Evolutionary conservation across 768 basidiomycete genomes (phyloP).

Genomic region (Hygrophorus russula): DNA sequence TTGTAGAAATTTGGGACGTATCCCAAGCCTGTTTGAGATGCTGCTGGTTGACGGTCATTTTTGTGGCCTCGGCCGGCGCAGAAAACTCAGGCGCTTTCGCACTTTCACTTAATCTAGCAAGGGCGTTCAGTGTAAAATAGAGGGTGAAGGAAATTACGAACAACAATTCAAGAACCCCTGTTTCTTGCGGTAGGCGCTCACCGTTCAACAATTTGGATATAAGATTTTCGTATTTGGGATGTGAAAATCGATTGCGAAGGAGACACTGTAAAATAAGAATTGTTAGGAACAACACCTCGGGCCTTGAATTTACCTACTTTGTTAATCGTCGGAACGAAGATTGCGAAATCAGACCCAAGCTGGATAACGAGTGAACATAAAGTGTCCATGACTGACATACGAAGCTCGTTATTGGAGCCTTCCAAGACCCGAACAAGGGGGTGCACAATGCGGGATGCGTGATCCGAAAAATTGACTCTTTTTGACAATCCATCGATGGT

Average conservation of each 20-base stretch:
- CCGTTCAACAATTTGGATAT: constrained; percentile 85
- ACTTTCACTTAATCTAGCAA: constrained; percentile 40
- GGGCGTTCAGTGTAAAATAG: background rate
- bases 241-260: constrained; percentile 62
- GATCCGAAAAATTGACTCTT: constrained; percentile 95
- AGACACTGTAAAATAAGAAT: constrained; percentile 42
- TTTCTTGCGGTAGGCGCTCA: constrained; percentile 83
- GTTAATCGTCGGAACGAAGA: constrained; percentile 95
- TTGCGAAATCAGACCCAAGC: constrained; percentile 92
- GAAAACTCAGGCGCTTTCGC: constrained; percentile 60
- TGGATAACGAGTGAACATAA: constrained; percentile 88
- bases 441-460: constrained; percentile 94
- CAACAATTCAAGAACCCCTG: constrained; percentile 58
- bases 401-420: constrained; percentile 62
- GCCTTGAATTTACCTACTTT: constrained; percentile 46
- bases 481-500: constrained; percentile 86
- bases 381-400: constrained; percentile 84
- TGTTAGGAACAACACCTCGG: background rate
- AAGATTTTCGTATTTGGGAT: constrained; percentile 79
- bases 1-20: constrained; percentile 57
- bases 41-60: constrained; percentile 92
- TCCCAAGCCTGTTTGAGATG: constrained; percentile 98
- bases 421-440: constrained; percentile 84
- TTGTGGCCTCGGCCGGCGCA: constrained; percentile 77
- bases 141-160: constrained; percentile 20